Conservation (phyloP, 495 filamentous ascomycete species). For the Viridothelium virens region DNA sequence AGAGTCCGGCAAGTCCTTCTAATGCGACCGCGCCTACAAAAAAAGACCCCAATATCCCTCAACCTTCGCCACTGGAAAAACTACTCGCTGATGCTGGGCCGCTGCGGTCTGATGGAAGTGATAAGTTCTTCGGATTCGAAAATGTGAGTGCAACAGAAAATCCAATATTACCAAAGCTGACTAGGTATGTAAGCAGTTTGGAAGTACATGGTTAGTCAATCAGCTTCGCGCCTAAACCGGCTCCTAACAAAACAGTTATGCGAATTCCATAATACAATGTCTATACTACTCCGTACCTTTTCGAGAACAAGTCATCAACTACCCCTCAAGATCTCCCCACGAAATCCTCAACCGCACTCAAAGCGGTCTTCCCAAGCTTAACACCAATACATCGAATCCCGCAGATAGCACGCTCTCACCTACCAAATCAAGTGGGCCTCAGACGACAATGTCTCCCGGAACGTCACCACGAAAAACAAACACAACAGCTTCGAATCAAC, state of each 20-base stretch:
- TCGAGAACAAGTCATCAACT: conserved; percentile 89
- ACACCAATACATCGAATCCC: conserved; percentile 34
- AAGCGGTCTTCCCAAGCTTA: conserved; percentile 38
- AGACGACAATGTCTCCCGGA: neutral
- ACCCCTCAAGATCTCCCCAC: conserved; percentile 59
- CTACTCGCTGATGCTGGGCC: conserved; percentile 71
- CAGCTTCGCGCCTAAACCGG: neutral
- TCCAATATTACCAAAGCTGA: conserved; percentile 16
- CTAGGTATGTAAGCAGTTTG: conserved; percentile 56
- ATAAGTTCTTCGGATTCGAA: conserved; percentile 98
- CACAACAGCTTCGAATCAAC: conserved; percentile 27
- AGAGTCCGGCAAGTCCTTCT: conserved; percentile 6
- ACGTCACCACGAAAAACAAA: conserved; percentile 25
- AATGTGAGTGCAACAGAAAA: conserved; percentile 57
- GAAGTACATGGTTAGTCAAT: conserved; percentile 80
- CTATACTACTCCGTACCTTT: conserved; percentile 93
- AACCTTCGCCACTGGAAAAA: conserved; percentile 74
- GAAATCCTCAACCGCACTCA: conserved; percentile 46
- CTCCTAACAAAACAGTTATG: conserved; percentile 59
- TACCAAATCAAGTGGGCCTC: conserved; percentile 15
- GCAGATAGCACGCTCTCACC: conserved; percentile 23
- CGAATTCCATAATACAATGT: conserved; percentile 95
- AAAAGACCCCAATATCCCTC: conserved; percentile 61
- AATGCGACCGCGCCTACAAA: conserved; percentile 38
- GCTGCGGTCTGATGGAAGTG: conserved; percentile 77